Conservation (phyloP, 2,329 filamentous ascomycete species). For the Alternaria viburni region DNA sequence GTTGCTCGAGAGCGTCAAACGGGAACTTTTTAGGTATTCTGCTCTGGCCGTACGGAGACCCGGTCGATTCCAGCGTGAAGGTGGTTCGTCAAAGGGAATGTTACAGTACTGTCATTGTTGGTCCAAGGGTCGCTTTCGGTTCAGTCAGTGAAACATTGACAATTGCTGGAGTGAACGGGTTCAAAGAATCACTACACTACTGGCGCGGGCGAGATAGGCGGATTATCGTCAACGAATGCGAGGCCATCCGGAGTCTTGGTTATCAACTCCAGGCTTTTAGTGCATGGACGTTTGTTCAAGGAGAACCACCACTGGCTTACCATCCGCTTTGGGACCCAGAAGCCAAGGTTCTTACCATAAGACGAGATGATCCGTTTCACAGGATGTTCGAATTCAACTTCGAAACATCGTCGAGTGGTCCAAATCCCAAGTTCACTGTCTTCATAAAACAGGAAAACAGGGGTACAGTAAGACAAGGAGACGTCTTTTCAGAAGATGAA, state of each 20-base stretch:
- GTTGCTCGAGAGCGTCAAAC: background rate
- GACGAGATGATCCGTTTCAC: rapidly evolving
- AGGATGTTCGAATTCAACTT: background rate
- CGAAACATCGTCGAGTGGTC: background rate
- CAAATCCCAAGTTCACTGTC: background rate
- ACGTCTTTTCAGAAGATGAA: background rate
- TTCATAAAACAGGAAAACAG: background rate
- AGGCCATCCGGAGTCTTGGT: background rate
- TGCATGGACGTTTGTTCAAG: background rate
- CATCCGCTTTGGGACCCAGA: background rate
- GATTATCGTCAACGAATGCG: background rate
- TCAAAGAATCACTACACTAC: no score
- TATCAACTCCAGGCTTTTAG: background rate
- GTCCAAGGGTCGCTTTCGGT: background rate
- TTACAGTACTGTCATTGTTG: background rate
- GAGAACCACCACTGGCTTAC: background rate
- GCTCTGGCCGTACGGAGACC: rapidly evolving
- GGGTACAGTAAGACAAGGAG: background rate
- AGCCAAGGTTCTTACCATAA: background rate
- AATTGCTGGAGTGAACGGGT: background rate
- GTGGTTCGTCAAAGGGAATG: background rate
- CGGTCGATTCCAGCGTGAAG: no score
- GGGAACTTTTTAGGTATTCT: background rate
- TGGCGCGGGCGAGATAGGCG: background rate
- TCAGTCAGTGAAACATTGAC: background rate